Percentiles rank a stretch among this genome's conserved stretches.
Conservation (phyloP, 164 flowering plant species). For the Nelumbo lutea region DNA sequence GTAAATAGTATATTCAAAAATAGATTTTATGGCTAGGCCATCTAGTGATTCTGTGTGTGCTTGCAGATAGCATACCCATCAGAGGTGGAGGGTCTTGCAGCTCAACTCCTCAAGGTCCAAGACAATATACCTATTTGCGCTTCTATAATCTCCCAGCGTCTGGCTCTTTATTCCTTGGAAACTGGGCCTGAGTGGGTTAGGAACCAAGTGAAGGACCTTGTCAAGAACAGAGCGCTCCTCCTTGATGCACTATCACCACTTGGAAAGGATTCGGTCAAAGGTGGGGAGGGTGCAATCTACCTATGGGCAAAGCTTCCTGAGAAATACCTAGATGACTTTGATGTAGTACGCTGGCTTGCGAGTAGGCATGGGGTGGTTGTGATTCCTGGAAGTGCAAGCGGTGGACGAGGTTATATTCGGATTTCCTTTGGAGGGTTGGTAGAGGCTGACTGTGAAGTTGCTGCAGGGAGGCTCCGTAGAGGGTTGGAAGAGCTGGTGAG, state of each 20-base stretch:
- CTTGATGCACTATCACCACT: conserved; percentile 76
- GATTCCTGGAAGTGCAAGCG: conserved; percentile 84
- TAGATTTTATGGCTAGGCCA: neutral
- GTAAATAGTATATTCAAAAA: neutral
- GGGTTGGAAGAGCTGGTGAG: conserved; percentile 79
- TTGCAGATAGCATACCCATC: conserved; percentile 93
- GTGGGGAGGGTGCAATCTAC: conserved; percentile 99
- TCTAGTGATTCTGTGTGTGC: conserved; percentile 2
- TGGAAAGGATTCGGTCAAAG: conserved; percentile 70
- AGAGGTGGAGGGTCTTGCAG: conserved; percentile 61
- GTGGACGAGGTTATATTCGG: conserved; percentile 75
- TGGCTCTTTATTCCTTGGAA: conserved; percentile 79
- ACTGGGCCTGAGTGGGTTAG: conserved; percentile 81
- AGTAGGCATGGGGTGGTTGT: conserved; percentile 59
- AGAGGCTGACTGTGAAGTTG: conserved; percentile 58
- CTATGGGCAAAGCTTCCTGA: conserved; percentile 95
- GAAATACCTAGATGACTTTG: conserved; percentile 47
- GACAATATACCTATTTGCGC: conserved; percentile 98
- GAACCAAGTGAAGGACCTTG: conserved; percentile 69
- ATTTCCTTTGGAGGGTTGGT: conserved; percentile 80
- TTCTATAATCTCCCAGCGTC: conserved; percentile 71
- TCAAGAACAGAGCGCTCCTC: conserved; percentile 57
- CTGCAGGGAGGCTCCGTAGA: conserved; percentile 61
- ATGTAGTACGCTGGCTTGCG: conserved; percentile 85
- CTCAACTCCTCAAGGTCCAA: conserved; percentile 86